These are phyloP conservation scores for Lagenidium giganteum DNA, from an alignment of 352 stramenopile species.

Conservation along the genomic window DNA sequence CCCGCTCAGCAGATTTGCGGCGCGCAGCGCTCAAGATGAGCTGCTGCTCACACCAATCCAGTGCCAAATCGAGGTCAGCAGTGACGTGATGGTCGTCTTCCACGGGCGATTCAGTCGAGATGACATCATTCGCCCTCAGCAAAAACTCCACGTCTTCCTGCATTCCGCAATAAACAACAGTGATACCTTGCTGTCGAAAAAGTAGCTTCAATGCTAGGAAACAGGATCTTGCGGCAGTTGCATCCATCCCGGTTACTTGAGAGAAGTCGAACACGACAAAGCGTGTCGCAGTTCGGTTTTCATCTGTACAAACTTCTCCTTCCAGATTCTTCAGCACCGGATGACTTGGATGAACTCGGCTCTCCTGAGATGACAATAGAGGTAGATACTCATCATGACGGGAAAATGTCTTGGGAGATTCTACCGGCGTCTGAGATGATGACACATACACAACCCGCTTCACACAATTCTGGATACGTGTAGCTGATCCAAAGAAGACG, in stretches of 20 bases:
- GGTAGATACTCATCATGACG: slow-evolving; percentile 10
- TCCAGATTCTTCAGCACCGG: slow-evolving; percentile 38
- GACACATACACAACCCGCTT: slow-evolving; percentile 58
- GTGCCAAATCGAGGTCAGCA: slow-evolving; percentile 39
- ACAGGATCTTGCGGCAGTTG: slow-evolving; percentile 63
- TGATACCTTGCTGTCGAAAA: slow-evolving; percentile 39
- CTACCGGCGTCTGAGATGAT: no score
- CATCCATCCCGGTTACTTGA: slow-evolving; percentile 73
- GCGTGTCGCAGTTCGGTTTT: slow-evolving; percentile 26
- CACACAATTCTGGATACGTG: slow-evolving; percentile 59
- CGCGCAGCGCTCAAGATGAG: slow-evolving; percentile 38
- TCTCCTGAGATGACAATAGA: slow-evolving; percentile 13
- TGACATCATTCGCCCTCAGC: slow-evolving; percentile 51
- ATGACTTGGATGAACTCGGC: no score
- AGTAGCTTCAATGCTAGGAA: slow-evolving; percentile 66
- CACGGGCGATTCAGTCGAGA: slow-evolving; percentile 6
- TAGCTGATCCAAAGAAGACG: slow-evolving; percentile 76
- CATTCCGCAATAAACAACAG: slow-evolving; percentile 68
- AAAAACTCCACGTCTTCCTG: slow-evolving; percentile 43
- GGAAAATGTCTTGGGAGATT: no score
- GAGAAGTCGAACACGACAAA: slow-evolving; percentile 80
- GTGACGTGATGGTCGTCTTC: slow-evolving; percentile 24
- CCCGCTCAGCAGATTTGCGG: slow-evolving; percentile 30
- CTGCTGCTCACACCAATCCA: slow-evolving; percentile 66
- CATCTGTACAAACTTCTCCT: slow-evolving; percentile 25